phyloP scores from a whole-genome alignment of 805 yeast species.

The Kodamaea fukazawae region DNA sequence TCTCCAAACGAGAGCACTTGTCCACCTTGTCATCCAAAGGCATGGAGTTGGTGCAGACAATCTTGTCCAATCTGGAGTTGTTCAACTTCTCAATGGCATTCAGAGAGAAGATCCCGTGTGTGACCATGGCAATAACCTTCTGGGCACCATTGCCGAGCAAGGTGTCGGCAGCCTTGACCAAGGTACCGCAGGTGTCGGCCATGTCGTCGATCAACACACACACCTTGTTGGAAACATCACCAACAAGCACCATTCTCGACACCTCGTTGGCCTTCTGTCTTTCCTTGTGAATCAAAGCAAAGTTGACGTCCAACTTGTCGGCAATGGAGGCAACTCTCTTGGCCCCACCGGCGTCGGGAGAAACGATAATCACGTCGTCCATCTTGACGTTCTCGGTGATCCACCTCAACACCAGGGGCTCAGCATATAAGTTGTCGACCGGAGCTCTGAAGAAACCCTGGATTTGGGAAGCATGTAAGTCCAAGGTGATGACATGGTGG shows the following conservation, averaged over 20 bases:
- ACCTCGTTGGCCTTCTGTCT: conserved; percentile 94
- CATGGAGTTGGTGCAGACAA: conserved; percentile 91
- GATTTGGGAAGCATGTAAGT: conserved; percentile 94
- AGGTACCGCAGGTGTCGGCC: conserved; percentile 98
- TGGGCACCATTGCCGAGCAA: conserved; percentile 77
- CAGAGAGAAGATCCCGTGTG: conserved; percentile 92
- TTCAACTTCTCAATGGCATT: conserved; percentile 73
- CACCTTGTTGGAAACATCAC: conserved; percentile 81
- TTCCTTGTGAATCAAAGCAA: conserved; percentile 95
- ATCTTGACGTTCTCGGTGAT: conserved; percentile 62
- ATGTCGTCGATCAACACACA: conserved; percentile 92
- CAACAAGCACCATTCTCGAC: conserved; percentile 91
- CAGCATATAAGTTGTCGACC: conserved; percentile 93
- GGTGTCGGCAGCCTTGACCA: conserved; percentile 91
- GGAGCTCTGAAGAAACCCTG: conserved; percentile 96
- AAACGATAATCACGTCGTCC: conserved; percentile 71
- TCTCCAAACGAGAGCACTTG: conserved; percentile 66
- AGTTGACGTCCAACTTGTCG: conserved; percentile 84
- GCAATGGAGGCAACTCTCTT: conserved; percentile 94
- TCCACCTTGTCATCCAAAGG: conserved; percentile 69
- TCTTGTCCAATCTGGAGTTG: conserved; percentile 60
- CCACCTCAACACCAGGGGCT: conserved; percentile 83
- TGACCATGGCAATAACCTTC: conserved; percentile 87
- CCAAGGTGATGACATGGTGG: conserved; percentile 94
- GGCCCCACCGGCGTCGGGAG: conserved; percentile 99